Conservation (phyloP, 2,329 filamentous ascomycete genomes). For the Madurella fahalii region DNA sequence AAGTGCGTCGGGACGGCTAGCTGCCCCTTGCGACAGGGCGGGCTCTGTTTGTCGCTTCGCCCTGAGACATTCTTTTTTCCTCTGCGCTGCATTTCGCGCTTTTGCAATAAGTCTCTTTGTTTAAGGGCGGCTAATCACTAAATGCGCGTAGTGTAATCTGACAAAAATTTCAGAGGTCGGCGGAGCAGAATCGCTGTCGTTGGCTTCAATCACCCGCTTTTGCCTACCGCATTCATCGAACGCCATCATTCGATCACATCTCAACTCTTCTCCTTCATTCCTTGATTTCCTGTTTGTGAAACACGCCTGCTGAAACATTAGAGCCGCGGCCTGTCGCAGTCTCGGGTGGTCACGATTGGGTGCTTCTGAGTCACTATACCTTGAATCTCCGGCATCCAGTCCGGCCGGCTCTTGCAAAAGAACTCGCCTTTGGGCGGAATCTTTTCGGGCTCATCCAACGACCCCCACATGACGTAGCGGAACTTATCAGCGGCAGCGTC, state of each 20-base stretch:
- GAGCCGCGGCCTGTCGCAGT: not conserved
- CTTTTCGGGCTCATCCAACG: constrained; percentile 45
- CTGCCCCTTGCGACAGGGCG: too few relatives aligned
- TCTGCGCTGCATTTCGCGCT: too few relatives aligned
- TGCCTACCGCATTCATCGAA: too few relatives aligned
- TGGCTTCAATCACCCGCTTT: too few relatives aligned
- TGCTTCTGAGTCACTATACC: constrained; percentile 30
- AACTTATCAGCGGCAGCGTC: constrained; percentile 43
- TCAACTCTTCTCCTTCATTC: constrained; percentile 27
- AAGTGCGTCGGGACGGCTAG: too few relatives aligned
- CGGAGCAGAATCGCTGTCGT: too few relatives aligned
- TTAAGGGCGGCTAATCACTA: too few relatives aligned
- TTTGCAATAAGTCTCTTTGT: too few relatives aligned
- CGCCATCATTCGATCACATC: not conserved
- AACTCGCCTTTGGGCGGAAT: constrained; percentile 53
- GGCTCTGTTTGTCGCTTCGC: too few relatives aligned
- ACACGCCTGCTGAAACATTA: constrained; percentile 32
- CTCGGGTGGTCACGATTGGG: not conserved
- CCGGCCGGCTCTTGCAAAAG: constrained; percentile 44
- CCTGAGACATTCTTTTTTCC: too few relatives aligned
- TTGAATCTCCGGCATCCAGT: constrained; percentile 49
- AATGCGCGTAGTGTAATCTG: too few relatives aligned
- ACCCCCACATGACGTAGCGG: constrained; percentile 43
- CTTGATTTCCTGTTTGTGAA: constrained; percentile 44
- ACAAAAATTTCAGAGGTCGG: too few relatives aligned